phyloP scores from a whole-genome alignment of 1,284 basidiomycete genomes.

The Fistulinella cinereoalba region DNA sequence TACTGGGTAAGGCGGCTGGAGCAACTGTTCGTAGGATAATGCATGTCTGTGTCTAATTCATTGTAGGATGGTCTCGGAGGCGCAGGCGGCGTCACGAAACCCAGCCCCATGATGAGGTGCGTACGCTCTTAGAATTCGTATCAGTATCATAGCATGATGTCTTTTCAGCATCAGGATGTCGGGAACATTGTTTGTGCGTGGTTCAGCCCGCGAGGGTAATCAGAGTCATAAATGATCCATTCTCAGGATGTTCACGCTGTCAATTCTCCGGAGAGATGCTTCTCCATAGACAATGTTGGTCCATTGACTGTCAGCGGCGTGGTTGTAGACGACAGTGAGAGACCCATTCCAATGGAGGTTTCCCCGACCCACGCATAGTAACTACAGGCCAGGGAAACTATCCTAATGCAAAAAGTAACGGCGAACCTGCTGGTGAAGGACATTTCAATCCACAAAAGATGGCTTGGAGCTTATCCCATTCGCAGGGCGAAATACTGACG shows the following conservation, averaged over 20 bases:
- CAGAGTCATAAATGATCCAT: neutral
- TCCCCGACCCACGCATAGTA: neutral
- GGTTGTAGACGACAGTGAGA: constrained; percentile 44
- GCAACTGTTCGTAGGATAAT: neutral
- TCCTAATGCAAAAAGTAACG: constrained; percentile 21
- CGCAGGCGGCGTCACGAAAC: constrained; percentile 39
- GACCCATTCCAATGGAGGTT: neutral
- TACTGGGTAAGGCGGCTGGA: constrained; percentile 43
- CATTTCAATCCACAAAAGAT: neutral
- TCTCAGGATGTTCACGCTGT: constrained; percentile 40
- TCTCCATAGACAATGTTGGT: constrained; percentile 33
- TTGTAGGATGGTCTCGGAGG: constrained; percentile 44
- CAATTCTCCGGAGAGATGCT: constrained; percentile 44
- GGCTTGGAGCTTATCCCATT: neutral
- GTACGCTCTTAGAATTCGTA: neutral
- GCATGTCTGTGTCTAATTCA: neutral
- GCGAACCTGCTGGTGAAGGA: constrained; percentile 22
- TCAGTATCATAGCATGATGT: neutral
- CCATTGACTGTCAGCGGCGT: constrained; percentile 37
- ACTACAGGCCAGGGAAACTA: constrained; percentile 41
- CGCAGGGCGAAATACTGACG: constrained; percentile 53
- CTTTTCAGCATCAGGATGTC: constrained; percentile 23
- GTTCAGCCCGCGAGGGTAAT: neutral
- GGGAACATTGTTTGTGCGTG: constrained; percentile 25
- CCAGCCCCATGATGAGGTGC: constrained; percentile 50